Percentiles rank a stretch among this genome's conserved stretches.
These are phyloP conservation scores for Ceratobasidium sp. DNA, from an alignment of 1,284 basidiomycete genomes.

Conservation along the genomic window DNA sequence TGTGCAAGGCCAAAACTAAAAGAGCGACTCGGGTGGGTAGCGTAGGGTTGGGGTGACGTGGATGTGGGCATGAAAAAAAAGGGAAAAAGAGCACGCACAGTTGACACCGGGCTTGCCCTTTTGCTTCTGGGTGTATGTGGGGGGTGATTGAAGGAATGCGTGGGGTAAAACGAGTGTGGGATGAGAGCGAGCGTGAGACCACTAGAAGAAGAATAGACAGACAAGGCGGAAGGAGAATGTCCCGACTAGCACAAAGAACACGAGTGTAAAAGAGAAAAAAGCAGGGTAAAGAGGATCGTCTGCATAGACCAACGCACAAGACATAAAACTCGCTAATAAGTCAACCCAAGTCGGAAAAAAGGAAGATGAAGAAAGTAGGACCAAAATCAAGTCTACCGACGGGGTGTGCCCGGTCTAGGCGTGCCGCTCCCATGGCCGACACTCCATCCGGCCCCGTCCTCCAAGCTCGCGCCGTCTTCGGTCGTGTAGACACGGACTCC, in stretches of 20 bases:
- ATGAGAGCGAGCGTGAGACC: not conserved
- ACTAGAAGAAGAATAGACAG: not conserved
- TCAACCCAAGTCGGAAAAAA: constrained; percentile 16
- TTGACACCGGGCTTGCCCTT: not conserved
- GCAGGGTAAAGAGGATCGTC: not conserved
- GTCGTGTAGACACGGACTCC: constrained; percentile 75
- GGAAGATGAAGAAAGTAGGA: not conserved
- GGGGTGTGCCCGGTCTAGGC: constrained; percentile 21
- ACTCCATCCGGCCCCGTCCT: constrained; percentile 20
- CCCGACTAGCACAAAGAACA: constrained; percentile 16
- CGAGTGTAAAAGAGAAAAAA: not conserved
- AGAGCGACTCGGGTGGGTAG: constrained; percentile 29
- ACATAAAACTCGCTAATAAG: not conserved
- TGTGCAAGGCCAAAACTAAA: not conserved
- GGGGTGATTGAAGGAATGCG: not conserved
- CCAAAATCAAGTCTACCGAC: not conserved
- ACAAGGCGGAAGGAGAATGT: not conserved
- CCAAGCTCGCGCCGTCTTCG: constrained; percentile 55
- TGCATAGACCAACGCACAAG: not conserved
- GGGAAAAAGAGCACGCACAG: constrained; percentile 11
- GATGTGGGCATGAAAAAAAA: constrained; percentile 7
- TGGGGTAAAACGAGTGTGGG: constrained; percentile 9
- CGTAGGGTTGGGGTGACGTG: not conserved
- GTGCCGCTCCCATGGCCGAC: constrained; percentile 14
- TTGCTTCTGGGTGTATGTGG: not conserved